Base-by-base conservation (phyloP, 768 basidiomycete species). In the Chiua virens region DNA sequence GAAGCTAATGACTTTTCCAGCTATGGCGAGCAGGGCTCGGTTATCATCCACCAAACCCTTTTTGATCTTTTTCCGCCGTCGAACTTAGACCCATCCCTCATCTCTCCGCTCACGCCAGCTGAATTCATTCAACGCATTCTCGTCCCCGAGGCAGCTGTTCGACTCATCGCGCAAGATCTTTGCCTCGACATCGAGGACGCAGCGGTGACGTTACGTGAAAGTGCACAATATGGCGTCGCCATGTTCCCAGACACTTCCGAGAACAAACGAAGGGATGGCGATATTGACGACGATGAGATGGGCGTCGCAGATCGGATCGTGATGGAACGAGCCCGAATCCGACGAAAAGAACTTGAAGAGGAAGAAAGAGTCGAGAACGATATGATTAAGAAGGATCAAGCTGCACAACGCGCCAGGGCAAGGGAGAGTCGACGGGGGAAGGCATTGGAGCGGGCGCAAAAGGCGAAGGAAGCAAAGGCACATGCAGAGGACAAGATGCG, bases 101-200 rank as follows among this genome's bases (percentile, higher is more conserved):
- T 83, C 22, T 67, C 75, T 0, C 87, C 95, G 0, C 78, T 98
- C 21, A 80, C 83, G 2, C 75, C 83, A 0, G 79, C 81, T 30
- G 86, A 92, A 51, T 96, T 94, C 62, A 76, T 92, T 34, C 83
- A 87, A 34, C 84, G 85, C 15, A 78, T 98, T 27, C 79, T 98
- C n/a, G 83, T 98, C 3, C 96, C 96, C 2, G 95, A 98, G 70
- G 82, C 87, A 0, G 91, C 87, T 1, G 74, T 87, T 35, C 75
- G 79, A 21, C 80, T 98, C n/a, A 91, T 98, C 53, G 83, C 83
- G 73, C 76, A 87, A 51, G 94, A 98, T 64, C 79, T 79, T 60
- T 53, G 62, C 1, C 68, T 85, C 11, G 60, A 68, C 37, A 75
- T 74, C 3, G 67, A 74, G 4, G 60, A 67, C 0, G 91, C 89